Conservation (phyloP, 164 flowering plant genomes). For the Annona squamosa region DNA sequence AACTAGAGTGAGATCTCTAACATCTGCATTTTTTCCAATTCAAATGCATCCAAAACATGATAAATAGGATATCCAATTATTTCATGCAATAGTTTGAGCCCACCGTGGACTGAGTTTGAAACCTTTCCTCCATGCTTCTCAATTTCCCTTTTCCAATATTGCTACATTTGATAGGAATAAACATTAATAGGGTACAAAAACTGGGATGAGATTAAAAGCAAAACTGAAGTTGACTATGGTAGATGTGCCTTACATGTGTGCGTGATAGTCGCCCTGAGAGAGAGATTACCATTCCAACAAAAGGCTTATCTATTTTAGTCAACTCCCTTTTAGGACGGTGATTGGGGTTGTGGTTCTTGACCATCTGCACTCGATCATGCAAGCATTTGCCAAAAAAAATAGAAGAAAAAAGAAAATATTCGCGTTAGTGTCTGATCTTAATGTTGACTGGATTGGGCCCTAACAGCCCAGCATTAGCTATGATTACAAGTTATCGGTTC, state of each 20-base stretch:
- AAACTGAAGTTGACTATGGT: too few species aligned
- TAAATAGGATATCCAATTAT: too few species aligned
- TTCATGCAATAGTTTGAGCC: background rate
- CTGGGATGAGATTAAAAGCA: too few species aligned
- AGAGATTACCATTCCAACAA: slow-evolving; percentile 48
- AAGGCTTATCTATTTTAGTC: slow-evolving; percentile 37
- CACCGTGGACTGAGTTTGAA: slow-evolving; percentile 45
- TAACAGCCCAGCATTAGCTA: background rate
- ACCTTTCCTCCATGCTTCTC: slow-evolving; percentile 73
- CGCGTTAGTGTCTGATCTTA: background rate
- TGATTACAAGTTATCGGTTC: background rate
- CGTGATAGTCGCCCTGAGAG: slow-evolving; percentile 62
- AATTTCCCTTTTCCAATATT: slow-evolving; percentile 19
- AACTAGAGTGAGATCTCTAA: background rate
- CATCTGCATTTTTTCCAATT: background rate
- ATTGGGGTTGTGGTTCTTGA: slow-evolving; percentile 43
- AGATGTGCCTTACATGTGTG: slow-evolving; percentile 45
- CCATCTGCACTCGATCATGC: slow-evolving; percentile 22
- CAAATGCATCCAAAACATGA: too few species aligned
- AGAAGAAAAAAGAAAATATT: background rate
- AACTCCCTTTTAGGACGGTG: slow-evolving; percentile 29
- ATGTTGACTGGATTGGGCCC: background rate
- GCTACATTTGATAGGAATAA: too few species aligned
- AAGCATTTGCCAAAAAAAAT: background rate
- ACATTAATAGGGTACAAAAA: too few species aligned